Evolutionary conservation across 176 grass and related monocot species (phyloP).

Genomic region (Oryza glaberrima): DNA sequence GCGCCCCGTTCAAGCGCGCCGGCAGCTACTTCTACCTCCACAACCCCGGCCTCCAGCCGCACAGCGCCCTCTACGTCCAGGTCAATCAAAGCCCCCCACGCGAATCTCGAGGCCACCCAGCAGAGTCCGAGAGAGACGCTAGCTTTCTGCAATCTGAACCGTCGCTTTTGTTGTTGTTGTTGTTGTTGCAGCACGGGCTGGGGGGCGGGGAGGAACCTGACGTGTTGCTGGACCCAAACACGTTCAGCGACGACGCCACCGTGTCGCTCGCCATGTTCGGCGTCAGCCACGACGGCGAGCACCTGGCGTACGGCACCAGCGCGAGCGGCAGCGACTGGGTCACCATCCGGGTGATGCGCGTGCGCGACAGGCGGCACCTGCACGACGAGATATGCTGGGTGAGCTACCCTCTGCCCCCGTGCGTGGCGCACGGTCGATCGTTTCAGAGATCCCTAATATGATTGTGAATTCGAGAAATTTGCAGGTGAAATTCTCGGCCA

Average conservation of each 20-base stretch:
- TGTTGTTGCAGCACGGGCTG: conserved; percentile 51
- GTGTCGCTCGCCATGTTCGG: conserved; percentile 69
- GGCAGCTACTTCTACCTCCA: conserved; percentile 90
- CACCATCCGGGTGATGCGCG: conserved; percentile 70
- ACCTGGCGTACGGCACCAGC: conserved; percentile 88
- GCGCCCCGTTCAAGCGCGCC: conserved; percentile 79
- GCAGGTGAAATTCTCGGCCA: conserved; percentile 85
- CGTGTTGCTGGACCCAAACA: conserved; percentile 79
- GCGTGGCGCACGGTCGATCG: not conserved
- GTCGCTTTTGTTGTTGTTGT: not conserved
- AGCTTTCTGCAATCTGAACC: not conserved
- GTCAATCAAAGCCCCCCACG: conserved; percentile 16
- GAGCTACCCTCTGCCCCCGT: not conserved
- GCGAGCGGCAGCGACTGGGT: conserved; percentile 90
- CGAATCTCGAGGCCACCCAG: not conserved
- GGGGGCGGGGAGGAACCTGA: conserved; percentile 51
- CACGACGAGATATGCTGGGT: conserved; percentile 77
- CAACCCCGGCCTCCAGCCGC: conserved; percentile 80
- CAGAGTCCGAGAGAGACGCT: not conserved
- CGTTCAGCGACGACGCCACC: conserved; percentile 81
- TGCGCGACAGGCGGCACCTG: conserved; percentile 53
- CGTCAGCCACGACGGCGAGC: conserved; percentile 72
- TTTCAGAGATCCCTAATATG: not conserved
- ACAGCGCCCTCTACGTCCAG: conserved; percentile 73
- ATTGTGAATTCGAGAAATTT: conserved; percentile 13